Base-by-base conservation (phyloP, 768 basidiomycete genomes). In the Sporobolomyces roseus region DNA sequence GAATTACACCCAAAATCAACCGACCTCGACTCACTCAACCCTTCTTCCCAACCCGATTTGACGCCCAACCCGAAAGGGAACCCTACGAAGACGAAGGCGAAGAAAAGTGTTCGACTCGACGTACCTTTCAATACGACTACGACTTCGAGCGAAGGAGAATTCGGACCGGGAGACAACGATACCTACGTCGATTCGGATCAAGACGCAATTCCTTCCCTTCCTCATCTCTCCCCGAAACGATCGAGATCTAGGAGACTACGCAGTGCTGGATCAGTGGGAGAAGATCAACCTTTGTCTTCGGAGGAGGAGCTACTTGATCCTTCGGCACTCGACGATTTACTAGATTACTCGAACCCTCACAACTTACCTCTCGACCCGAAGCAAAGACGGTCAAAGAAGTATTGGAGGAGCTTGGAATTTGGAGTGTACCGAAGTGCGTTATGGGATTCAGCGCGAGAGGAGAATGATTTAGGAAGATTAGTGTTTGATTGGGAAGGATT, bases 331-430 rank as follows among this genome's bases (percentile, higher is more conserved):
- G 60, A 32, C 60, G 46, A 33, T 17, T 46, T 63, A 43, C 38
- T 41, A 41, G 50, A 62, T 36, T 41, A 29, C n/a, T 50, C 46
- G 29, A 55, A 69, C 51, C 43, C 50, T 19, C n/a, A 14, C 19
- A 60, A 66, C 45, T 53, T 53, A 25, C 52, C 58, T n/a, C 12
- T 25, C 0, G 38, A 19, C 29, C 33, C 8, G n/a, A 38, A 48
- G 36, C 45, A 48, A 3, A 8, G 45, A 36, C 25, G 63, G 27
- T 38, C 62, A 35, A 2, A 25, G 3, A 50, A 51, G 38, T 69
- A 61, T 52, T 69, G 68, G 68, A 45, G 58, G 9, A 3, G 23
- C 4, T 36, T 69, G 35, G 68, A 69, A 35, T 59, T 49, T 21
- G 68, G 68, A 6, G 35, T 50, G 21, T 60, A 64, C 52, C 3